Conservation (phyloP, 371 early-diverging fungal genomes). For the Mucor racemosus region DNA sequence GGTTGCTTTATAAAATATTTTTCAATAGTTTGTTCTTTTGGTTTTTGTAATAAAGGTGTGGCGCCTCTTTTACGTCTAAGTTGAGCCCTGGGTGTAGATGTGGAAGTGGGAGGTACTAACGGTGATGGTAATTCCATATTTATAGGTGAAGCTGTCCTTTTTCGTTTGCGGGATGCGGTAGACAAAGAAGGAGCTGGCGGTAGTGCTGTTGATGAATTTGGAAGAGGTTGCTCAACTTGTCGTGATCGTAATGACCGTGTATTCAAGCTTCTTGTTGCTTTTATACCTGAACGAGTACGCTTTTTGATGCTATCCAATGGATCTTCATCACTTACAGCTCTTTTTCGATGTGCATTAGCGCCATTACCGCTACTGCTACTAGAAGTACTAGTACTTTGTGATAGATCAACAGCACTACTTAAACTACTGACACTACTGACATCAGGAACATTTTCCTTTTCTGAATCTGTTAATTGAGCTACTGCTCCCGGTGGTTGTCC, state of each 20-base stretch:
- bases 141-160: neutral
- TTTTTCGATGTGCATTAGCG: neutral
- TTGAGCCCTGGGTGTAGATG: neutral
- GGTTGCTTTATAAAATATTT: neutral
- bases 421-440: constrained; percentile 1
- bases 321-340: neutral
- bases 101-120: neutral
- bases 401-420: neutral
- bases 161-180: neutral
- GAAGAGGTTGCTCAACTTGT: neutral
- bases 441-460: constrained; percentile 2
- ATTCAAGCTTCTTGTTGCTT: neutral
- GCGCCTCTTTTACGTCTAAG: neutral
- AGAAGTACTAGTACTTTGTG: neutral
- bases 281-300: neutral
- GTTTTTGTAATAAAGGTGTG: neutral
- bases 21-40: neutral
- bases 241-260: neutral
- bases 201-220: neutral
- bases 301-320: neutral
- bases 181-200: neutral
- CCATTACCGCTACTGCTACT: neutral
- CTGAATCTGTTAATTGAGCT: neutral
- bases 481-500: neutral
- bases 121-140: neutral